These are phyloP conservation scores for Coprinopsis strossmayeri DNA, from an alignment of 768 basidiomycete species.

Conservation along the genomic window DNA sequence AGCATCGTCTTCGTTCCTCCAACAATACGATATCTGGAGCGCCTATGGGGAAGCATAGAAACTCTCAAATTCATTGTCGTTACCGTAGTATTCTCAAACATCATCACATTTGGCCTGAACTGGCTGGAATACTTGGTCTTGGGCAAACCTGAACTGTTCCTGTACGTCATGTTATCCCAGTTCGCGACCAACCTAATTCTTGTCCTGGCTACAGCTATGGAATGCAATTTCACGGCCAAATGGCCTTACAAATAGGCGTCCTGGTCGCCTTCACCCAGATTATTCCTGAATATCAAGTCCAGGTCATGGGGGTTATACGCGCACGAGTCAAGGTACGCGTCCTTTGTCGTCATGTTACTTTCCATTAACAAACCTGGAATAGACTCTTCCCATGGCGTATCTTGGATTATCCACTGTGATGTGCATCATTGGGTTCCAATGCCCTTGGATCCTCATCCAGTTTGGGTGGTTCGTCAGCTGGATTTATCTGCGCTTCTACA, in stretches of 20 bases:
- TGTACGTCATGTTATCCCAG: conserved; percentile 63
- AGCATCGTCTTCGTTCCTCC: conserved; percentile 76
- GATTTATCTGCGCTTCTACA: conserved; percentile 96
- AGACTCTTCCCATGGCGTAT: conserved; percentile 94
- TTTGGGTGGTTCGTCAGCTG: conserved; percentile 99
- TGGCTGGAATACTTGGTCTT: conserved; percentile 78
- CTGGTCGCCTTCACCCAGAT: conserved; percentile 96
- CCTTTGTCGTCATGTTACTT: background rate
- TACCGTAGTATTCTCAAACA: conserved; percentile 73
- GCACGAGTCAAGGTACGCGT: conserved; percentile 79
- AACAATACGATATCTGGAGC: conserved; percentile 84
- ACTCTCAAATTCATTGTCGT: conserved; percentile 80
- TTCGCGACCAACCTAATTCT: too few relatives aligned
- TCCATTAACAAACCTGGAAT: conserved; percentile 10
- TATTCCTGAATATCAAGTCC: conserved; percentile 97
- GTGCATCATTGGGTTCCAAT: conserved; percentile 78
- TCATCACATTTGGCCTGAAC: conserved; percentile 83
- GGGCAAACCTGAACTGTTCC: conserved; percentile 65
- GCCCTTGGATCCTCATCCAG: conserved; percentile 90
- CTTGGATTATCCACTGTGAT: conserved; percentile 84
- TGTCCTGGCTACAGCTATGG: conserved; percentile 53
- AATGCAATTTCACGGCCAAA: conserved; percentile 88
- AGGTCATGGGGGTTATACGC: conserved; percentile 78
- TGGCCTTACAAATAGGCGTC: conserved; percentile 81
- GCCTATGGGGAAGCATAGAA: conserved; percentile 89